Conservation (phyloP, 1,139 yeast species). For the Hemisphaericaspora xylanilytica region DNA sequence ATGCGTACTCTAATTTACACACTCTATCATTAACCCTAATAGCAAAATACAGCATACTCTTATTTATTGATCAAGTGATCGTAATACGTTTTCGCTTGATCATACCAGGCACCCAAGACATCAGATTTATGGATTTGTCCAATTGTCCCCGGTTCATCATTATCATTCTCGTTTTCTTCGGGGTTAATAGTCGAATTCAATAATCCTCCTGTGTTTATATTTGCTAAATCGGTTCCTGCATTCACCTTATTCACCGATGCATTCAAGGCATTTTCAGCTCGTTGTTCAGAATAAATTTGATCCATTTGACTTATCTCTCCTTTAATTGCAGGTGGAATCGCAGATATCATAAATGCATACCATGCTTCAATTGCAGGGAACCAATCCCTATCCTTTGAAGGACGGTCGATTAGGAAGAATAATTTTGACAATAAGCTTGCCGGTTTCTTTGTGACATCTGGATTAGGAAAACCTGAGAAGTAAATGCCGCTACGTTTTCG, state of each 20-base stretch:
- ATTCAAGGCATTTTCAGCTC: conserved; percentile 21
- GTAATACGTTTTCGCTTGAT: conserved; percentile 2
- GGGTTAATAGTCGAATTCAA: conserved; percentile 9
- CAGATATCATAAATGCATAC: conserved; percentile 26
- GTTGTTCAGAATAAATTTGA: conserved; percentile 36
- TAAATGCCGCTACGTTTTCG: background rate
- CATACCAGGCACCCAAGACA: conserved; percentile 3
- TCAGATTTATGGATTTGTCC: conserved; percentile 4
- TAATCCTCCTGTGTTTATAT: conserved; percentile 11
- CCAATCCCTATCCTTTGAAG: conserved; percentile 19
- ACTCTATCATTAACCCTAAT: background rate
- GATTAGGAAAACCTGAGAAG: conserved; percentile 1
- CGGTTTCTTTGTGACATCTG: background rate
- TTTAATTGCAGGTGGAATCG: conserved; percentile 30
- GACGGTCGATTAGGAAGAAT: conserved; percentile 21
- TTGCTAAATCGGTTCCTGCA: conserved; percentile 11
- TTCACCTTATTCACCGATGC: conserved; percentile 2
- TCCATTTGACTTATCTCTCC: conserved; percentile 39
- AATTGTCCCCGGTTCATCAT: conserved; percentile 4
- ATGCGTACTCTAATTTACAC: background rate
- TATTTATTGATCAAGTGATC: conserved; percentile 2
- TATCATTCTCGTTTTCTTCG: conserved; percentile 1
- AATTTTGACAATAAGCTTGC: conserved; percentile 12
- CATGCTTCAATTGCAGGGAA: conserved; percentile 24
- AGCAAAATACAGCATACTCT: background rate